Evolutionary conservation across 2,329 filamentous ascomycete species (phyloP), one percentile per base, ranked within the genome.

Genomic region (Tothia fuscella): DNA sequence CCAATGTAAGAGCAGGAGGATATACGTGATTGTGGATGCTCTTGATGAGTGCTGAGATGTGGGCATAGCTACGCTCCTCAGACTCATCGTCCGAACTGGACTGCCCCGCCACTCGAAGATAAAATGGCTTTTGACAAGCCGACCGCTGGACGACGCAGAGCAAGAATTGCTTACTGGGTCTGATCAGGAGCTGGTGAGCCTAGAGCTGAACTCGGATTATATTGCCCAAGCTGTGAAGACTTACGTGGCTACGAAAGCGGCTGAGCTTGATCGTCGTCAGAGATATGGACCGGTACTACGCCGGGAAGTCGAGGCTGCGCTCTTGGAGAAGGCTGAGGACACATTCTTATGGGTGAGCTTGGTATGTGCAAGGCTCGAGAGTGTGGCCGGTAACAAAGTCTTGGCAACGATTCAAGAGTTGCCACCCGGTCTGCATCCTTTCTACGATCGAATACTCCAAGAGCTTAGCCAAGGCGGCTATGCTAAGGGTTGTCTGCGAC

Each of bases 261-360:
- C 20, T 3, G 3, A 53, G 3, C 44, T 68, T n/a, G 45, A 51
- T 7, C 3, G 33, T 1, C 17, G 45, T 46, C 51, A 55, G 13
- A 41, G 48, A 28, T 59, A 60, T 37, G 33, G 53, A 26, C 26
- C 26, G 3, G 25, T 44, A 9, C 48, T 46, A 6, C 25, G 42
- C 33, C 19, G 48, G 6, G 35, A 30, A 6, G 47, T 59, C 9
- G 35, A 41, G 2, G 6, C 42, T n/a, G 41, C 57, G 44, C 41
- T 65, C 2, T 31, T 16, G 0, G 19, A 28, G 3, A 63, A 66
- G 24, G 53, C 61, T 5, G 46, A 63, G 12, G 53, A 48, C 6
- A 68, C 64, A 0, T 67, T 67, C 39, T 59, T 68, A 20, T 68
- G 62, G 64, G 64, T 64, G 17, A 56, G 62, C 13, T 54, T 66